phyloP scores from a whole-genome alignment of 169 alveolate species.

The Plasmodium knowlesi region DNA sequence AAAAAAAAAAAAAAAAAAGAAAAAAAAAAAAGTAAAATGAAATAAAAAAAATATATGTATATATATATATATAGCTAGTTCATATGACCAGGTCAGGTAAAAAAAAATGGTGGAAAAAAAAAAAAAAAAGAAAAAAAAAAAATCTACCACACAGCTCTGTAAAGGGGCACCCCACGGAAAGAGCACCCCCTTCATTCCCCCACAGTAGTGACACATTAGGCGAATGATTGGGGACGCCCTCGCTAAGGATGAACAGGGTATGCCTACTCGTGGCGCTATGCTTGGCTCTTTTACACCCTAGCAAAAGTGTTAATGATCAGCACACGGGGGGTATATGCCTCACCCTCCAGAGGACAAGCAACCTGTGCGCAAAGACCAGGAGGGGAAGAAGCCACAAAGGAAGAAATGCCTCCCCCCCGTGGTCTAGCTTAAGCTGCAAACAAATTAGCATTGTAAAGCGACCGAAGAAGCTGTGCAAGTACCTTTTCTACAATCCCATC shows the following conservation, averaged over 20 bases:
- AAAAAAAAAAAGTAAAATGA: no score
- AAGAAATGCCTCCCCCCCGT: not conserved
- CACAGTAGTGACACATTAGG: not conserved
- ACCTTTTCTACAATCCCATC: not conserved
- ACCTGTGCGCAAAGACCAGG: not conserved
- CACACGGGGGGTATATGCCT: not conserved
- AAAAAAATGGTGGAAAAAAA: no score
- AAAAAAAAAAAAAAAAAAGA: no score
- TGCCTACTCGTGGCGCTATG: slow-evolving; percentile 11
- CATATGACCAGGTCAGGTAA: not conserved
- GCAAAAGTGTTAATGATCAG: slow-evolving; percentile 21
- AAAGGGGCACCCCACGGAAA: not conserved
- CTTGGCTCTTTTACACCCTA: not conserved
- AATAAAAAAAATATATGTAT: no score
- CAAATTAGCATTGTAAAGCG: not conserved
- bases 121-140: no score
- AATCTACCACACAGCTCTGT: not conserved
- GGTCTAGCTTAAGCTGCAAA: not conserved
- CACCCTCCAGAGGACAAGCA: not conserved
- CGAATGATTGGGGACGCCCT: not conserved
- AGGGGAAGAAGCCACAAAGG: not conserved
- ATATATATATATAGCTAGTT: not conserved
- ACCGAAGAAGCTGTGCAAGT: not conserved
- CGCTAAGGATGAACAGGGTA: slow-evolving; percentile 11
- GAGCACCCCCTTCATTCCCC: not conserved